These are phyloP conservation scores for Pascua sp. DNA, from an alignment of 1,284 basidiomycete genomes.

Conservation along the genomic window DNA sequence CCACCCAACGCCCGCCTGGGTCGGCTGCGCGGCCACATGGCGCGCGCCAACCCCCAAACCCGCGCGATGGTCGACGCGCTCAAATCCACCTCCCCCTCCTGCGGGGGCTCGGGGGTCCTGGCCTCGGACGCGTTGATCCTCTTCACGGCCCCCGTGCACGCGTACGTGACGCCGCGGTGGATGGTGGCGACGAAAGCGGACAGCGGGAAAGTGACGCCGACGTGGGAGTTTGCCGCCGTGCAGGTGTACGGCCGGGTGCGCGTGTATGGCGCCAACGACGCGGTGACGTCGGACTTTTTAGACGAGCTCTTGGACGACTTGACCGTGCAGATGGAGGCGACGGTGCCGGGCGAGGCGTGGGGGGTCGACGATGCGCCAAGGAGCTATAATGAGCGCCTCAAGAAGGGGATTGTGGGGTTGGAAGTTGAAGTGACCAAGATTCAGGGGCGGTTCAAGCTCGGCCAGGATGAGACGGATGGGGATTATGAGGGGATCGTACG, in stretches of 20 bases:
- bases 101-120: slow-evolving; percentile 7
- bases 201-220: slow-evolving; percentile 44
- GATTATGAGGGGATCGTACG: slow-evolving; percentile 47
- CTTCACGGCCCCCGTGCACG: slow-evolving; percentile 38
- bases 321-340: slow-evolving; percentile 28
- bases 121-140: slow-evolving; percentile 40
- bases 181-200: slow-evolving; percentile 37
- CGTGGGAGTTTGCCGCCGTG: slow-evolving; percentile 46
- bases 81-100: background rate
- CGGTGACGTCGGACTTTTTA: slow-evolving; percentile 22
- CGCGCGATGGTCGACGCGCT: slow-evolving; percentile 29
- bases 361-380: slow-evolving; percentile 44
- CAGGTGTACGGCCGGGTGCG: slow-evolving; percentile 41
- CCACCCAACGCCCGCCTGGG: slow-evolving; percentile 13
- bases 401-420: slow-evolving; percentile 49
- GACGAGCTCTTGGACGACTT: slow-evolving; percentile 35
- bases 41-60: slow-evolving; percentile 44
- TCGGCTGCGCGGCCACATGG: slow-evolving; percentile 40
- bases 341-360: slow-evolving; percentile 28
- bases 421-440: slow-evolving; percentile 44
- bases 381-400: slow-evolving; percentile 39
- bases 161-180: slow-evolving; percentile 44
- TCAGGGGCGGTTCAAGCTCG: slow-evolving; percentile 49
- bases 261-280: slow-evolving; percentile 20
- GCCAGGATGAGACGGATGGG: slow-evolving; percentile 40